Evolutionary conservation across 768 basidiomycete genomes (phyloP), one percentile per base, ranked within the genome.

Genomic region (Phlebiopsis flavidoalba): DNA sequence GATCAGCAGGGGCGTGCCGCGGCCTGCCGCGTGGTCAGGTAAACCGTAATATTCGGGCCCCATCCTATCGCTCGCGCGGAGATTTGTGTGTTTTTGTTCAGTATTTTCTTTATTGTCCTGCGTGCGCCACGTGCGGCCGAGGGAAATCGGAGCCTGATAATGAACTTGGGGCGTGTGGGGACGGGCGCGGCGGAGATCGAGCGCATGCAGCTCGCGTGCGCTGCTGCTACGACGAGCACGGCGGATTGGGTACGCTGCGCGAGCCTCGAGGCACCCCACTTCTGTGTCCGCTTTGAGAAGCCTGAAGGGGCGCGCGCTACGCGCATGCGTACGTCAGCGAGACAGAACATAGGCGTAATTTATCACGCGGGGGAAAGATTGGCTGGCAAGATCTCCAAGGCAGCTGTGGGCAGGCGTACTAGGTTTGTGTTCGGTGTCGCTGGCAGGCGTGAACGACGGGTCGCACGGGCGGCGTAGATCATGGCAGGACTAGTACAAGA

Each of bases 381-480:
- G 24, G 48, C 48, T 21, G 48, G 24, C 5, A 5, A 15, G 14
- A 26, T 26, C 19, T 49, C 14, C 14, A 11, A 49, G 19, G 19
- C n/a, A 19, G 48, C 48, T 19, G 14, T 26, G 14, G 48, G 14
- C 48, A 49, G 11, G 24, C 45, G 19, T 12, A 43, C 40, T 43
- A 43, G 40, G 40, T 43, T 43, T 17, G 17, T 43, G 40, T 10
- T 43, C 40, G 40, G 3, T 17, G 40, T 31, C 26, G 48, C n/a
- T 49, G n/a, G 19, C 48, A 8, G n/a, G 19, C 48, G 48, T 49
- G 21, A n/a, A 21, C 36, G 21, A 55, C 40, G 35, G 40, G 19
- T 55, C 54, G 24, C 54, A 55, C 54, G 54, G 21, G 15, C n/a
- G n/a, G n/a, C 43, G 54, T 45, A 55, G 54, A 55, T 55, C 54